These are phyloP conservation scores for Mortierella sp. DNA, from an alignment of 371 early-diverging fungal species.

Conservation along the genomic window DNA sequence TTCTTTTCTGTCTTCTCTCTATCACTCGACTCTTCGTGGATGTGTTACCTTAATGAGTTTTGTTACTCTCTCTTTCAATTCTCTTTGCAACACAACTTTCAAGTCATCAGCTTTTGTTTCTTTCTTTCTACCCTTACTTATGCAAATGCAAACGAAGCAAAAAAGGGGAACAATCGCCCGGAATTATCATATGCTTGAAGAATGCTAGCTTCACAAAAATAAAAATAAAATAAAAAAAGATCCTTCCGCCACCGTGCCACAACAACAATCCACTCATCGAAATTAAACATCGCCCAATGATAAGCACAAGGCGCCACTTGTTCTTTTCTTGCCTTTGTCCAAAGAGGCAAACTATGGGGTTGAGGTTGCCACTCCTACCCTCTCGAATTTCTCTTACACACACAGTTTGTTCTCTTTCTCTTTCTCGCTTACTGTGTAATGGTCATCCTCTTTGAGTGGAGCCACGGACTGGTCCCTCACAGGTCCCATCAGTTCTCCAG, in stretches of 20 bases:
- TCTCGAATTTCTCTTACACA: background rate
- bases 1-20: no score
- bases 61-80: background rate
- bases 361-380: background rate
- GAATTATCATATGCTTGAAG: conserved; percentile 4
- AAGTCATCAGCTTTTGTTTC: background rate
- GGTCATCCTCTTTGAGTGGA: background rate
- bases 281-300: background rate
- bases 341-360: conserved; percentile 2
- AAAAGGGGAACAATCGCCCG: background rate
- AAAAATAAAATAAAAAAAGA: background rate
- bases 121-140: background rate
- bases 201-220: no score
- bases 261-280: background rate
- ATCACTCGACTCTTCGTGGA: background rate
- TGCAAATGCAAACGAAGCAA: background rate
- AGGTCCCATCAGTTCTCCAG: background rate
- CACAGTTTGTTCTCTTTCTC: background rate
- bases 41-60: conserved; percentile 3
- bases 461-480: background rate
- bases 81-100: background rate
- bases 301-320: background rate
- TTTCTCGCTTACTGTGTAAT: background rate
- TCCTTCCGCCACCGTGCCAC: conserved; percentile 5
- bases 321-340: background rate